These are phyloP conservation scores for Haplosporangium sp. DNA, from an alignment of 371 early-diverging fungal genomes.

Conservation along the genomic window DNA sequence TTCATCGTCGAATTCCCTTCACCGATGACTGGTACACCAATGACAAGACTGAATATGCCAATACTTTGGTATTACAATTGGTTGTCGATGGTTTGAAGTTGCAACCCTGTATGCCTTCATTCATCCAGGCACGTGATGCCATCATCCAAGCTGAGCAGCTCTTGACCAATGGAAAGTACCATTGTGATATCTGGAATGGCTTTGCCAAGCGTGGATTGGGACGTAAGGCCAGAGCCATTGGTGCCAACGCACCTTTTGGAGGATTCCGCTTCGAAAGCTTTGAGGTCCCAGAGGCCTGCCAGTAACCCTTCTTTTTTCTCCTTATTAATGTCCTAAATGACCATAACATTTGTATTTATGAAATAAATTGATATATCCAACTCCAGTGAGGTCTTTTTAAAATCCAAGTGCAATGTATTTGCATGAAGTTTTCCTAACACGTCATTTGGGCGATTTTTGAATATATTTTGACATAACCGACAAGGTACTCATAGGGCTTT, in stretches of 20 bases:
- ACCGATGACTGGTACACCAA: slow-evolving; percentile 66
- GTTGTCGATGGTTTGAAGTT: slow-evolving; percentile 94
- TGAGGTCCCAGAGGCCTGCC: slow-evolving; percentile 64
- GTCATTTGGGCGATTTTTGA: no score
- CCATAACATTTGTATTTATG: neutral
- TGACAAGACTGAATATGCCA: slow-evolving; percentile 71
- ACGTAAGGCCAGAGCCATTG: slow-evolving; percentile 70
- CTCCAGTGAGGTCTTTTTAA: no score
- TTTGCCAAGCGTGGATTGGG: slow-evolving; percentile 97
- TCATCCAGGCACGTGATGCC: slow-evolving; percentile 94
- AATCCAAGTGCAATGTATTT: no score
- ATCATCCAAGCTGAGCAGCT: slow-evolving; percentile 88
- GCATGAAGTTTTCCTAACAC: no score
- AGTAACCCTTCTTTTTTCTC: neutral
- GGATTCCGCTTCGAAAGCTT: slow-evolving; percentile 74
- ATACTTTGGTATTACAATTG: slow-evolving; percentile 88
- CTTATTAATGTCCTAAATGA: neutral
- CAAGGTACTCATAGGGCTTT: slow-evolving; percentile 17
- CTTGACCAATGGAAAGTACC: slow-evolving; percentile 82
- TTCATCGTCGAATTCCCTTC: slow-evolving; percentile 80
- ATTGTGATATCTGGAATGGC: slow-evolving; percentile 89
- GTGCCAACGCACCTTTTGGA: slow-evolving; percentile 72
- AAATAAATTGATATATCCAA: neutral
- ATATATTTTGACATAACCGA: slow-evolving; percentile 18
- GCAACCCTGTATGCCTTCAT: slow-evolving; percentile 93